Conservation (phyloP, 495 filamentous ascomycete genomes). For the Aspergillus bertholletiae region DNA sequence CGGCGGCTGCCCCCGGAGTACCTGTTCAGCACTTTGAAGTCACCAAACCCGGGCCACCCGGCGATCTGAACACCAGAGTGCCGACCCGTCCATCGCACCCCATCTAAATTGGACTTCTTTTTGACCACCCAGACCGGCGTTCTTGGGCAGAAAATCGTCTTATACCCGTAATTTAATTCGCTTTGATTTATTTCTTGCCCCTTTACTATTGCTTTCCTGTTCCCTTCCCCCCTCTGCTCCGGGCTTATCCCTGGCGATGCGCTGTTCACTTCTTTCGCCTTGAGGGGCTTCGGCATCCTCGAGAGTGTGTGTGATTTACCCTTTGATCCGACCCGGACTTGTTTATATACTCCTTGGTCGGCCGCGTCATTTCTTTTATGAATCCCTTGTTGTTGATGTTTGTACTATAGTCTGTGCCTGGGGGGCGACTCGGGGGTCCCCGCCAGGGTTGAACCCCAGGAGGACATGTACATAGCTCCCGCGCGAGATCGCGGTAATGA, state of each 20-base stretch:
- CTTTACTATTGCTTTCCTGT: slow-evolving; percentile 11
- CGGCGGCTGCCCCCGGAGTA: slow-evolving; percentile 77
- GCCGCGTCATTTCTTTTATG: background rate
- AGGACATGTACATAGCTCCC: slow-evolving; percentile 32
- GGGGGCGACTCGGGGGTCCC: background rate
- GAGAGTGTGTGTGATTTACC: background rate
- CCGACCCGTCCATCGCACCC: background rate
- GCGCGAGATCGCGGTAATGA: slow-evolving; percentile 25
- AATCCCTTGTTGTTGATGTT: slow-evolving; percentile 9
- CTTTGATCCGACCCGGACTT: background rate
- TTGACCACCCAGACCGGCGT: slow-evolving; percentile 29
- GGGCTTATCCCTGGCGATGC: slow-evolving; percentile 10
- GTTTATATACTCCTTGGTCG: slow-evolving; percentile 2
- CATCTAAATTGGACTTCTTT: slow-evolving; percentile 6
- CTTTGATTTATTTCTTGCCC: slow-evolving; percentile 14
- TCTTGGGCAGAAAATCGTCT: slow-evolving; percentile 30
- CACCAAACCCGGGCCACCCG: slow-evolving; percentile 35
- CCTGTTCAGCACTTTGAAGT: slow-evolving; percentile 60
- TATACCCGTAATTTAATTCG: slow-evolving; percentile 34
- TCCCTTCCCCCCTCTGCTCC: slow-evolving; percentile 5
- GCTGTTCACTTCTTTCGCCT: background rate
- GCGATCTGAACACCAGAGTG: slow-evolving; percentile 25
- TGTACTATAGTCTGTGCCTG: slow-evolving; percentile 22
- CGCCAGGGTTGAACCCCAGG: slow-evolving; percentile 10
- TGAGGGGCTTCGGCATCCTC: background rate